Percentiles rank a stretch among this genome's conserved stretches.
Conservation (phyloP, 192 early-diverging fungal species). For the Entophlyctis helioformis region DNA sequence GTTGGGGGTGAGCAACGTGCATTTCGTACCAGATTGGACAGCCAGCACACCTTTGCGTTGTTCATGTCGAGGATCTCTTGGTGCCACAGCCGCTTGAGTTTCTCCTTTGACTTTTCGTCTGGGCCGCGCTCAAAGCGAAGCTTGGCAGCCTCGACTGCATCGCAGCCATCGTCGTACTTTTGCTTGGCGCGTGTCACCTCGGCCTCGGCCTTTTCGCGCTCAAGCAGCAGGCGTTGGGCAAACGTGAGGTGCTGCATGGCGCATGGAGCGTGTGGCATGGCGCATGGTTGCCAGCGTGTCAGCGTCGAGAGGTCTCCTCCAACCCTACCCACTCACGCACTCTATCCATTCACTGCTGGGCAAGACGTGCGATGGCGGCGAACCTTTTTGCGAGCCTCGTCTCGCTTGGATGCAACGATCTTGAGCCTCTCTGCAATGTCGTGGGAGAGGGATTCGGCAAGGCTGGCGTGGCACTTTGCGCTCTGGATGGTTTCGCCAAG, state of each 20-base stretch:
- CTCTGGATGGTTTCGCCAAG: constrained; percentile 42
- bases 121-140: constrained; percentile 37
- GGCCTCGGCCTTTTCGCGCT: constrained; percentile 44
- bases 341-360: no score
- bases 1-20: no score
- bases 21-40: no score
- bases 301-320: no score
- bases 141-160: constrained; percentile 46
- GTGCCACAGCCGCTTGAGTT: constrained; percentile 23
- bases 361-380: no score
- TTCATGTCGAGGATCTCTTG: constrained; percentile 59
- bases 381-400: constrained; percentile 65
- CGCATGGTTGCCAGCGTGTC: no score
- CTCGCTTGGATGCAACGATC: constrained; percentile 35
- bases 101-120: constrained; percentile 50
- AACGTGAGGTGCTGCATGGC: constrained; percentile 51
- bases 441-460: constrained; percentile 38
- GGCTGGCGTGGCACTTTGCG: constrained; percentile 29
- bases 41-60: constrained; percentile 32
- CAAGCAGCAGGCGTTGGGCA: constrained; percentile 38
- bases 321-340: no score
- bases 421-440: constrained; percentile 45
- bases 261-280: no score
- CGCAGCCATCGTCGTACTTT: constrained; percentile 55
- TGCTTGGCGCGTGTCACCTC: constrained; percentile 53